Evolutionary conservation across 495 filamentous ascomycete species (phyloP).

Genomic region (Lasiosphaeria hispida): DNA sequence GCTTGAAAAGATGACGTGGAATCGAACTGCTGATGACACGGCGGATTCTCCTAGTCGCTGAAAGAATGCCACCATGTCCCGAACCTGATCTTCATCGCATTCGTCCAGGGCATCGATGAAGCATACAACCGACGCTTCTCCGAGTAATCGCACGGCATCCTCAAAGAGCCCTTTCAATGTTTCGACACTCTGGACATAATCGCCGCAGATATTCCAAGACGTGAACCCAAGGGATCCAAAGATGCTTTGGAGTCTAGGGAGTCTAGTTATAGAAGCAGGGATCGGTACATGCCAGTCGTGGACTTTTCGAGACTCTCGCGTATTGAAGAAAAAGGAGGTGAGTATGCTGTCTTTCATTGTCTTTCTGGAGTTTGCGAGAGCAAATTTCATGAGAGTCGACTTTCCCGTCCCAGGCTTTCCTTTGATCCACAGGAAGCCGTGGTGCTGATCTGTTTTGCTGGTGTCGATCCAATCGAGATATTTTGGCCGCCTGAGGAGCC

Average conservation of each 20-base stretch:
- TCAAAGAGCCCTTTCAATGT: constrained; percentile 31
- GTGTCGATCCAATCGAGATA: constrained; percentile 50
- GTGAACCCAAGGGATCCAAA: constrained; percentile 21
- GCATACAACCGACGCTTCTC: constrained; percentile 22
- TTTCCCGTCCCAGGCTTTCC: constrained; percentile 58
- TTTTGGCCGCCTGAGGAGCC: constrained; percentile 42
- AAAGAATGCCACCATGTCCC: constrained; percentile 38
- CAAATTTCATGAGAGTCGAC: constrained; percentile 40
- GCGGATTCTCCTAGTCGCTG: constrained; percentile 27
- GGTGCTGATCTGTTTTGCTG: constrained; percentile 33
- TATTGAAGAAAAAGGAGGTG: constrained; percentile 36
- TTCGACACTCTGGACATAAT: constrained; percentile 13
- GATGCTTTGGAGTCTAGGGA: constrained; percentile 24
- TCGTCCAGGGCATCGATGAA: constrained; percentile 49
- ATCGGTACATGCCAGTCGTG: constrained; percentile 54
- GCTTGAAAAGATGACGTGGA: constrained; percentile 47
- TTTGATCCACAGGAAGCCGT: constrained; percentile 57
- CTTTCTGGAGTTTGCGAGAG: constrained; percentile 23
- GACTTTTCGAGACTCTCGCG: constrained; percentile 49
- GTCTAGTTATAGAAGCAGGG: constrained; percentile 40
- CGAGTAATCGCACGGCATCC: constrained; percentile 27
- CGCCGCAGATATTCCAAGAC: neutral
- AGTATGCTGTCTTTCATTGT: constrained; percentile 11
- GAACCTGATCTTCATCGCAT: constrained; percentile 34
- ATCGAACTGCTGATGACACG: neutral